These are phyloP conservation scores for Sporothrix euskadiensis DNA, from an alignment of 2,329 filamentous ascomycete species.

Conservation along the genomic window DNA sequence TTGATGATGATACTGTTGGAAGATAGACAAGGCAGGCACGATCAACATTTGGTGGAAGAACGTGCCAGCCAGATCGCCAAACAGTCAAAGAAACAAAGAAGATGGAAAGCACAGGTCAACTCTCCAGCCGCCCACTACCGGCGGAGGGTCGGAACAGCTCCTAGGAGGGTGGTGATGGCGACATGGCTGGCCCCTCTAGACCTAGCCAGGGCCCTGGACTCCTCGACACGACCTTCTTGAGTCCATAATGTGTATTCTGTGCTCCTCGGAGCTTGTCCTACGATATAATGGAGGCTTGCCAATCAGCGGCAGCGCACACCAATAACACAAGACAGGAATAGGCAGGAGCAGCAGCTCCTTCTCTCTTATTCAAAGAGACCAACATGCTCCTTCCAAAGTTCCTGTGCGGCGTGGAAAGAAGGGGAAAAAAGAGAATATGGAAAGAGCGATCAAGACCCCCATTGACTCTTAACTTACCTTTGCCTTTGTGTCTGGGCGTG, in stretches of 20 bases:
- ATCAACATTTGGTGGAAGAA: background rate
- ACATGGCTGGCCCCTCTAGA: background rate
- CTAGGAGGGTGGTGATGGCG: background rate
- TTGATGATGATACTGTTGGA: background rate
- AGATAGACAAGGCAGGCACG: background rate
- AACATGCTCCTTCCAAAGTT: background rate
- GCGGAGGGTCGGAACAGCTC: slow-evolving; percentile 4
- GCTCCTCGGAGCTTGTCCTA: background rate
- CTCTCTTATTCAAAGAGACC: background rate
- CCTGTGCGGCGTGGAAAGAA: slow-evolving; percentile 7
- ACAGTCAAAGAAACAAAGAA: background rate
- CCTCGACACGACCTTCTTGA: background rate
- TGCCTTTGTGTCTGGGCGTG: background rate
- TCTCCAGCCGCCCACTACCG: slow-evolving; percentile 15
- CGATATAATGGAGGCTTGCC: background rate
- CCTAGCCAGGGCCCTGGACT: slow-evolving; percentile 11
- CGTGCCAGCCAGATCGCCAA: background rate
- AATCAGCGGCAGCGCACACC: background rate
- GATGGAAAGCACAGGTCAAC: background rate
- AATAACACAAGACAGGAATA: background rate
- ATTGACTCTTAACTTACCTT: background rate
- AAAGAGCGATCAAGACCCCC: background rate
- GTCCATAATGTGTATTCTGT: background rate
- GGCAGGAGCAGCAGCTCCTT: background rate
- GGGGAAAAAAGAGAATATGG: too few species aligned